These are phyloP conservation scores for Parafenestella ontariensis DNA, from an alignment of 2,329 filamentous ascomycete genomes.

Conservation along the genomic window DNA sequence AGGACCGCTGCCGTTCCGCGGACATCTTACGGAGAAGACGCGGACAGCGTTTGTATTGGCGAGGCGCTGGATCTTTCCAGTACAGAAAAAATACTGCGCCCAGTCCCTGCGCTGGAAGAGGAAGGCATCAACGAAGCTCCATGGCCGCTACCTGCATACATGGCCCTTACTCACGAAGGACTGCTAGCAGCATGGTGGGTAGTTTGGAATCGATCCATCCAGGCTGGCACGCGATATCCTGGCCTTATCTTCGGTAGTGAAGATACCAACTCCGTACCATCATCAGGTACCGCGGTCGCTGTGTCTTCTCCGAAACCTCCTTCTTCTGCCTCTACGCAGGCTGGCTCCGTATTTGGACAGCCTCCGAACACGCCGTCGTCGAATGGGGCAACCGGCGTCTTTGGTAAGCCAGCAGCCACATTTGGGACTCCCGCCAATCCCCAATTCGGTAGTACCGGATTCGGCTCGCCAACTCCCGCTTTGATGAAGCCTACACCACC, in stretches of 20 bases:
- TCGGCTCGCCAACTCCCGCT: conserved; percentile 20
- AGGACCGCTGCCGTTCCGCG: conserved; percentile 70
- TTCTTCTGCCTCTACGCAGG: conserved; percentile 14
- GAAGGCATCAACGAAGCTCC: conserved; percentile 71
- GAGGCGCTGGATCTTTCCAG: conserved; percentile 83
- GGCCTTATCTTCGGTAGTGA: conserved; percentile 64
- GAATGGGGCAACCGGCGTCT: conserved; percentile 3
- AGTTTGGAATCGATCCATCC: conserved; percentile 86
- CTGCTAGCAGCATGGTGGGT: conserved; percentile 89
- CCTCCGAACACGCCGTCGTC: conserved; percentile 14
- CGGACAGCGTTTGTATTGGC: conserved; percentile 81
- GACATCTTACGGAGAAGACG: conserved; percentile 43
- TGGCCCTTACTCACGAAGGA: conserved; percentile 89
- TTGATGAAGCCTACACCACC: conserved; percentile 26
- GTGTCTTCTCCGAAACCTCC: conserved; percentile 24
- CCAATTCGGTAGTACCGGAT: conserved; percentile 31
- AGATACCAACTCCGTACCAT: conserved; percentile 33
- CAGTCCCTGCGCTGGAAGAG: conserved; percentile 77
- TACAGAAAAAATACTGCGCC: conserved; percentile 77
- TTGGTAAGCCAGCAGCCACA: conserved; percentile 23
- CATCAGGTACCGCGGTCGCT: conserved; percentile 17
- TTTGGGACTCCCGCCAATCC: conserved; percentile 36
- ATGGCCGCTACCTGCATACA: conserved; percentile 80
- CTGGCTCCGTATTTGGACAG: conserved; percentile 15
- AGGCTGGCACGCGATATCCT: conserved; percentile 74